A percentile compares a stretch with the other conserved stretches of the same genome.
phyloP scores from a whole-genome alignment of 805 yeast genomes.

The Saccharomycopsis olivae region DNA sequence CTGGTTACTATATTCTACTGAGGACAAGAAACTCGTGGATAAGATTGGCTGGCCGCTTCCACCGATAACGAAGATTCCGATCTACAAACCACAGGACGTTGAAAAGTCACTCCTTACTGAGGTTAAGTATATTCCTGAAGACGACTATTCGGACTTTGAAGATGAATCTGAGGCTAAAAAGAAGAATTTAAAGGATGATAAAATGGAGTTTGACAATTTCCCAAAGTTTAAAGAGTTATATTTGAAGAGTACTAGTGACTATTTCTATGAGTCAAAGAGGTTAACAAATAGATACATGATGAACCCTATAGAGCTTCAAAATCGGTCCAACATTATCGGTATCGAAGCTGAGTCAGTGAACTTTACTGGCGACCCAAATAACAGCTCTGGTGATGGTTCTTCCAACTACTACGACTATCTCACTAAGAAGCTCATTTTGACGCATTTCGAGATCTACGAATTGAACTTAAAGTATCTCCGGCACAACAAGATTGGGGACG shows the following conservation, averaged over 20 bases:
- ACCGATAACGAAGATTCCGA: conserved; percentile 51
- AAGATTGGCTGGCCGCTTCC: conserved; percentile 63
- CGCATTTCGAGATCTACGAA: conserved; percentile 31
- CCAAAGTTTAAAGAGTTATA: conserved; percentile 10
- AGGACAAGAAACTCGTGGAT: neutral
- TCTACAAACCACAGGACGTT: conserved; percentile 62
- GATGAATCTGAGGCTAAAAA: conserved; percentile 24
- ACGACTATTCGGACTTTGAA: conserved; percentile 38
- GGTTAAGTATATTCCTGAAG: conserved; percentile 43
- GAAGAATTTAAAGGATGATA: conserved; percentile 19
- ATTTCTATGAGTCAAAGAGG: conserved; percentile 51
- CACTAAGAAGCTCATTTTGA: conserved; percentile 44
- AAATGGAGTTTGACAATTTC: conserved; percentile 17
- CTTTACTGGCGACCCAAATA: conserved; percentile 19
- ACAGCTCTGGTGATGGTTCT: conserved; percentile 21
- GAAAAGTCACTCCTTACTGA: conserved; percentile 69
- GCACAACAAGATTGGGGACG: conserved; percentile 29
- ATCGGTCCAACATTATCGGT: conserved; percentile 21
- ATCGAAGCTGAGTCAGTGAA: conserved; percentile 22
- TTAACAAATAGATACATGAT: conserved; percentile 56
- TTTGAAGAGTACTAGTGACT: conserved; percentile 20
- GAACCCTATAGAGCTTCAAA: conserved; percentile 42
- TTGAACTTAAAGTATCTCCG: conserved; percentile 33
- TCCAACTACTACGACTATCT: conserved; percentile 48
- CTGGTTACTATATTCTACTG: conserved; percentile 39